Base-by-base conservation (phyloP, 805 yeast genomes). In the Sporopachydermia quercuum region DNA sequence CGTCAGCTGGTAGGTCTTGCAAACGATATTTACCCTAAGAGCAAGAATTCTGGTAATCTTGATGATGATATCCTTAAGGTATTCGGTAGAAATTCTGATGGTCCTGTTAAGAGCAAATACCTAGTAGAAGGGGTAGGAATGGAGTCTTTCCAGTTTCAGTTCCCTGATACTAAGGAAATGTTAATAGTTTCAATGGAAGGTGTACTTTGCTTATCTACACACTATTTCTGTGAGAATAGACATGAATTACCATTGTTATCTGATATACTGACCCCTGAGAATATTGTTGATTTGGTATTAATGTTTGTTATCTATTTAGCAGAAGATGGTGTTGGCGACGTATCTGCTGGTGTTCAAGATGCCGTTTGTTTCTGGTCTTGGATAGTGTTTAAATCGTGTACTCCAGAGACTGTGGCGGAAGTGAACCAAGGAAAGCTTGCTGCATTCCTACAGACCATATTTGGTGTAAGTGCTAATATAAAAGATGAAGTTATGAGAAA, bases 391-490 rank as follows among this genome's bases (percentile, higher is more conserved):
- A 44, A 45, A 37, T 41, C 43, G 33, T 40, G 50, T 18, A 48
- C 49, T 11, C 36, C 49, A 11, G 48, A 45, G 19, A 47, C 45
- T 30, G 46, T 61, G 27, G 49, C 45, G 17, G 43, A 30, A 5
- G 61, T 70, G 18, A 50, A 55, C 18, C 50, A 53, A 35, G 52
- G 62, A 15, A 47, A 49, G 3, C 47, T 66, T 18, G 51, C 47
- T 19, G 48, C 60, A 5, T 70, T 61, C 43, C 52, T 74, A 14
- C 71, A 68, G 48, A 50, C 61, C 30, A 46, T 70, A 23, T 53
- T 71, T 18, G 50, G 57, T 19, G 52, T 58, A 23, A 53, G 63
- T 3, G 61, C 68, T 3, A 49, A 53, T 3, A 50, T 60, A 23
- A 49, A 57, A 1, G 55, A 61, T 41, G 61, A 67, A 27, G 55